Evolutionary conservation across 2,329 filamentous ascomycete species (phyloP).

Genomic region (Cladosporium sp.): DNA sequence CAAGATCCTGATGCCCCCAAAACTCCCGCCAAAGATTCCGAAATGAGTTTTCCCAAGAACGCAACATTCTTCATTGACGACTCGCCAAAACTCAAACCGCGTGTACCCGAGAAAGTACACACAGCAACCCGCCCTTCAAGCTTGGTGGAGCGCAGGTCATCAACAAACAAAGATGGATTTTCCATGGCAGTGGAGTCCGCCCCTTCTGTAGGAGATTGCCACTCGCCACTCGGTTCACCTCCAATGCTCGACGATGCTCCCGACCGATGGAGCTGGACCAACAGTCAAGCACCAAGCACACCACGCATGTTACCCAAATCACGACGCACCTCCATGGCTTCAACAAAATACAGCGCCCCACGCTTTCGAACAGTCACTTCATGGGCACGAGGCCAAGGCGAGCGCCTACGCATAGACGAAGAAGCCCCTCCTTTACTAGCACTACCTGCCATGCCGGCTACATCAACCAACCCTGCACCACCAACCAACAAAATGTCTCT

Average conservation of each 20-base stretch:
- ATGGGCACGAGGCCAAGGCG: conserved; percentile 16
- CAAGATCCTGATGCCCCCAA: background rate
- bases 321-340: conserved; percentile 14
- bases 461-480: background rate
- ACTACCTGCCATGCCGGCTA: background rate
- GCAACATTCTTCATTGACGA: conserved; percentile 8
- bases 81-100: background rate
- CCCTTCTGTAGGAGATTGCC: background rate
- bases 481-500: conserved; percentile 16
- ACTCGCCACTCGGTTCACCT: background rate
- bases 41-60: background rate
- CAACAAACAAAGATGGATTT: background rate
- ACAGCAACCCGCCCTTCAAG: conserved; percentile 1
- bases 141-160: background rate
- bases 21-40: background rate
- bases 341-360: conserved; percentile 9
- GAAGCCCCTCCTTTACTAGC: conserved; percentile 7
- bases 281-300: conserved; percentile 26
- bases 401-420: conserved; percentile 14
- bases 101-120: conserved; percentile 1
- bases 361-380: conserved; percentile 16
- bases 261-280: conserved; percentile 27
- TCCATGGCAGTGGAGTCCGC: background rate
- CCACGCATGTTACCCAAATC: conserved; percentile 18
- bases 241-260: background rate